Evolutionary conservation across 768 basidiomycete genomes (phyloP).

Genomic region (Tricholoma sp.): DNA sequence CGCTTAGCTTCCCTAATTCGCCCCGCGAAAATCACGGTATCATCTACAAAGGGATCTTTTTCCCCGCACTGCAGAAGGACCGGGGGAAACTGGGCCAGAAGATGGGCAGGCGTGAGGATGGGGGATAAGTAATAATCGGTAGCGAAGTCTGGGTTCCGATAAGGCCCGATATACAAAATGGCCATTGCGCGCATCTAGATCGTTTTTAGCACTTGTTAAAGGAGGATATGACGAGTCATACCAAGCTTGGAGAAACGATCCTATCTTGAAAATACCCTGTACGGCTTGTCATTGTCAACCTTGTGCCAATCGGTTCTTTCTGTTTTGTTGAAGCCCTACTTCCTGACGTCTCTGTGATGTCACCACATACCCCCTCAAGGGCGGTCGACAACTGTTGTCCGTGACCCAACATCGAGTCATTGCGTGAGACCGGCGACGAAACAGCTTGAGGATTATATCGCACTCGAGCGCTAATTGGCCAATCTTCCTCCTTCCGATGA

Average conservation of each 20-base stretch:
- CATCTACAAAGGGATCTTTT: constrained; percentile 92
- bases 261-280: constrained; percentile 92
- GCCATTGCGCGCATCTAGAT: constrained; percentile 99
- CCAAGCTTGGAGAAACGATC: constrained; percentile 95
- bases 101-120: constrained; percentile 75
- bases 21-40: constrained; percentile 95
- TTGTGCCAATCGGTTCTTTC: constrained; percentile 71
- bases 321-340: constrained; percentile 24
- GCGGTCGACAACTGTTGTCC: constrained; percentile 50
- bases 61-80: constrained; percentile 94
- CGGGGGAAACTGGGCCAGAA: constrained; percentile 92
- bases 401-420: constrained; percentile 28
- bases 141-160: constrained; percentile 89
- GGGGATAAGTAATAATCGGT: constrained; percentile 97
- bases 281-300: constrained; percentile 92
- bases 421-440: constrained; percentile 20
- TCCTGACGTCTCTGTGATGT: constrained; percentile 38
- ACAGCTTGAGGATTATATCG: constrained; percentile 41
- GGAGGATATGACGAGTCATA: constrained; percentile 32
- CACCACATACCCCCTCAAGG: constrained; percentile 46
- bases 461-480: constrained; percentile 71
- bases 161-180: constrained; percentile 92
- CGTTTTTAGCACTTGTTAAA: neutral
- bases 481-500: constrained; percentile 60
- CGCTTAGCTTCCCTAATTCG: constrained; percentile 94